phyloP scores from a whole-genome alignment of 176 grass and related monocot genomes.

The Carex scoparia region DNA sequence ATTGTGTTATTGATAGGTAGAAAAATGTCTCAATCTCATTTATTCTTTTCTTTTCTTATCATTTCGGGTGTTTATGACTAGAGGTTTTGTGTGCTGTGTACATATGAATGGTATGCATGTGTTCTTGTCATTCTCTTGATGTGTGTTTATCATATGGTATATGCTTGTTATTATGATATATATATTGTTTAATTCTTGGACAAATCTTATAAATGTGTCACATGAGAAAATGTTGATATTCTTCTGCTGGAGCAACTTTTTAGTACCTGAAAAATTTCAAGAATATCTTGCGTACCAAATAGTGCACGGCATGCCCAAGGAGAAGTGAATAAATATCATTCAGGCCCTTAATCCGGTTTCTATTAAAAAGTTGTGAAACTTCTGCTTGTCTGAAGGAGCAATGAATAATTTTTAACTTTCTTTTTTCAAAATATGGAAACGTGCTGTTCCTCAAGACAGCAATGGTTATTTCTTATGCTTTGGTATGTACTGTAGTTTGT shows the following conservation, averaged over 20 bases:
- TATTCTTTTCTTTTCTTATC: neutral
- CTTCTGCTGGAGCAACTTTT: neutral
- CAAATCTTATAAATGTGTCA: neutral
- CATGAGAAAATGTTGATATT: neutral
- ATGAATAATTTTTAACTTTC: neutral
- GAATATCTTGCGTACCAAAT: neutral
- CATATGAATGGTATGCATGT: constrained; percentile 6
- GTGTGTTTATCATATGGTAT: neutral
- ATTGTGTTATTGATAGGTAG: neutral
- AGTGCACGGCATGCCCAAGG: neutral
- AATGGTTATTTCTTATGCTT: neutral
- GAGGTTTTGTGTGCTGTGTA: constrained; percentile 14
- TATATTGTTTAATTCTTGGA: constrained; percentile 20
- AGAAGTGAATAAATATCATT: neutral
- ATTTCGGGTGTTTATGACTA: neutral
- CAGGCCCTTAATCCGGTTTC: neutral
- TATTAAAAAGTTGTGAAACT: neutral
- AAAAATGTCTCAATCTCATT: neutral
- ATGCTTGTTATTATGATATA: neutral
- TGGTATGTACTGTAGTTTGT: neutral
- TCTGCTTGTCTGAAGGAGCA: neutral
- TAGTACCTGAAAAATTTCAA: neutral
- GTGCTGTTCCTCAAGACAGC: too few relatives aligned
- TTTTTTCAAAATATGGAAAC: too few relatives aligned
- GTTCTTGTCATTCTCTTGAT: constrained; percentile 1